Evolutionary conservation across 2,329 filamentous ascomycete genomes (phyloP).

Genomic region (Fusarium nisikadoi): DNA sequence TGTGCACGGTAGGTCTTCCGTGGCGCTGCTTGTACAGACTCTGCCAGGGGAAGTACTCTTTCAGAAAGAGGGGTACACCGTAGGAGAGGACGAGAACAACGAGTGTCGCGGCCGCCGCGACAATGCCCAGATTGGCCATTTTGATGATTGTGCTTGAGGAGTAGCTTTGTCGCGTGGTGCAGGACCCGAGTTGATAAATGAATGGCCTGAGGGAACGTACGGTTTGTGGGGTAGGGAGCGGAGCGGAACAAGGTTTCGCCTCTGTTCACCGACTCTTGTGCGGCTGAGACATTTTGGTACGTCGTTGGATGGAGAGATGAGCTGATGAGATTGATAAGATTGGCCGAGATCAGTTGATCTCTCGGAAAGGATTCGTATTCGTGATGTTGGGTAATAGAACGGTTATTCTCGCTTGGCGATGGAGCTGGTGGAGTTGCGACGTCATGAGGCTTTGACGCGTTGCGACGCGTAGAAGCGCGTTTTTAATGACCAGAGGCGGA

Average conservation of each 20-base stretch:
- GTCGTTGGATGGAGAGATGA: not conserved
- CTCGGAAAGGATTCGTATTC: not conserved
- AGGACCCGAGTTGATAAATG: slow-evolving; percentile 13
- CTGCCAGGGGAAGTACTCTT: slow-evolving; percentile 51
- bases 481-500: not conserved
- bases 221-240: slow-evolving; percentile 34
- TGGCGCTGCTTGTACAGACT: slow-evolving; percentile 47
- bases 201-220: slow-evolving; percentile 21
- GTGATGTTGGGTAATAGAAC: not conserved
- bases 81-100: slow-evolving; percentile 39
- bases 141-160: not conserved
- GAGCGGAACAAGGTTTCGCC: slow-evolving; percentile 38
- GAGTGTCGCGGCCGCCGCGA: slow-evolving; percentile 24
- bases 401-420: not conserved
- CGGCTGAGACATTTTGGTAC: not conserved
- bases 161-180: not conserved
- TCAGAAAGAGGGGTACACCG: slow-evolving; percentile 47
- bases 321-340: not conserved
- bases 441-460: not conserved
- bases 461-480: not conserved
- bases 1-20: slow-evolving; percentile 48
- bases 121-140: slow-evolving; percentile 30
- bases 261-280: slow-evolving; percentile 17
- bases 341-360: not conserved
- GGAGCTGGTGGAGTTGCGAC: not conserved